A percentile compares a stretch with the other conserved stretches of the same genome.
These are phyloP conservation scores for Fusarium guadeloupense DNA, from an alignment of 2,329 filamentous ascomycete genomes.

Conservation along the genomic window DNA sequence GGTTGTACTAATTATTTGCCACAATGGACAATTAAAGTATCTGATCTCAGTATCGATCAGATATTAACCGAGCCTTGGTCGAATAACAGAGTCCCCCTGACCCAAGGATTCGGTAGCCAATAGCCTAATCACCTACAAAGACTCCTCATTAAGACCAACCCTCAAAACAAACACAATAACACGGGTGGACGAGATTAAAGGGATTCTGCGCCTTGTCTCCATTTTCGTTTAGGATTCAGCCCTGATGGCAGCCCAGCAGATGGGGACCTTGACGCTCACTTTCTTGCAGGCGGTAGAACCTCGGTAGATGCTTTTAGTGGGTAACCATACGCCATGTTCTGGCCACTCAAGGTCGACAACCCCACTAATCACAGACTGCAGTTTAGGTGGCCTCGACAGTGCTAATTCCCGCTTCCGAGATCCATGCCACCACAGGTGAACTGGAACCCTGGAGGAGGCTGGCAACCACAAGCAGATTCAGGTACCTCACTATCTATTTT, in stretches of 20 bases:
- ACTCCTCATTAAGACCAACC: background rate
- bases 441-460: slow-evolving; percentile 14
- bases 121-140: slow-evolving; percentile 4
- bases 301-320: slow-evolving; percentile 39
- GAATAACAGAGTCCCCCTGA: slow-evolving; percentile 24
- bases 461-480: slow-evolving; percentile 13
- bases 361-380: slow-evolving; percentile 33
- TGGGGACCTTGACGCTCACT: slow-evolving; percentile 31
- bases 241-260: slow-evolving; percentile 40
- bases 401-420: slow-evolving; percentile 19
- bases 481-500: slow-evolving; percentile 46
- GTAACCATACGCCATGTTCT: slow-evolving; percentile 7
- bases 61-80: slow-evolving; percentile 21
- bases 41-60: slow-evolving; percentile 10
- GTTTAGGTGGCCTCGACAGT: slow-evolving; percentile 30
- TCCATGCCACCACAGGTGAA: slow-evolving; percentile 8
- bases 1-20: slow-evolving; percentile 28
- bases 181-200: slow-evolving; percentile 20
- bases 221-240: slow-evolving; percentile 49
- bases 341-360: slow-evolving; percentile 27
- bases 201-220: slow-evolving; percentile 25
- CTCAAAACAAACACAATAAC: slow-evolving; percentile 12
- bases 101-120: slow-evolving; percentile 34
- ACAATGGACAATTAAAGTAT: slow-evolving; percentile 13
- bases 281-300: slow-evolving; percentile 45